Base-by-base conservation (phyloP, 2,329 filamentous ascomycete species). In the Scopulariopsis brevicaulis region DNA sequence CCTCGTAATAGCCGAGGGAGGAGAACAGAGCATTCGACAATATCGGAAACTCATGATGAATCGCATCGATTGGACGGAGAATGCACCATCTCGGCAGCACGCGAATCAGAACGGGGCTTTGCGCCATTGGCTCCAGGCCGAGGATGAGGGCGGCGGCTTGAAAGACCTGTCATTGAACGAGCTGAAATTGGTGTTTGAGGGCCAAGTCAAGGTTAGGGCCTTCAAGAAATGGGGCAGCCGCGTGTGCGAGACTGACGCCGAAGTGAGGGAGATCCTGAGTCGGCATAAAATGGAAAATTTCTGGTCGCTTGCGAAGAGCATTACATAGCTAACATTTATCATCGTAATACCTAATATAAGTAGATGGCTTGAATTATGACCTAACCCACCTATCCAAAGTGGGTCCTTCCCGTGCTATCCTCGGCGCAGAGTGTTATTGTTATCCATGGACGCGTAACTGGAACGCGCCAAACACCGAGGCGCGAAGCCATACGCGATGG, bases 51-150 rank as follows among this genome's bases (percentile, higher is more conserved):
- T 99, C 34, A 92, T 99, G 89, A 77, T 95, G 51, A 86, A 93
- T 64, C 90, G 94, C 54, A 91, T 97, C 66, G 87, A 96, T 70
- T 99, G 95, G 94, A 88, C 87, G 2, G 92, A 97, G 68, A 96
- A 96, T 64, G 81, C 83, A 0, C 84, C 85, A 2, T 86, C 91
- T 0, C 78, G 79, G 46, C 74, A 83, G 50, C 79, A 78, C 55
- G 78, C 84, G 60, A 79, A 78, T 43, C 85, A 85, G 59, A 77
- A 80, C 59, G 82, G 81, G 59, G 80, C 81, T 1, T 77, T 85
- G 53, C 83, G 84, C 20, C 77, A 85, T 52, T 96, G 91, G 90
- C 77, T 96, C 54, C 82, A 86, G 60, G 84, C 89, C 1, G 83
- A 94, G 66, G 86, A 92, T 66, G 88, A 91, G 59, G 79, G 84